A percentile compares a stretch with the other conserved stretches of the same genome.
phyloP scores from a whole-genome alignment of 2,329 filamentous ascomycete genomes.

The Penicillium italicum region DNA sequence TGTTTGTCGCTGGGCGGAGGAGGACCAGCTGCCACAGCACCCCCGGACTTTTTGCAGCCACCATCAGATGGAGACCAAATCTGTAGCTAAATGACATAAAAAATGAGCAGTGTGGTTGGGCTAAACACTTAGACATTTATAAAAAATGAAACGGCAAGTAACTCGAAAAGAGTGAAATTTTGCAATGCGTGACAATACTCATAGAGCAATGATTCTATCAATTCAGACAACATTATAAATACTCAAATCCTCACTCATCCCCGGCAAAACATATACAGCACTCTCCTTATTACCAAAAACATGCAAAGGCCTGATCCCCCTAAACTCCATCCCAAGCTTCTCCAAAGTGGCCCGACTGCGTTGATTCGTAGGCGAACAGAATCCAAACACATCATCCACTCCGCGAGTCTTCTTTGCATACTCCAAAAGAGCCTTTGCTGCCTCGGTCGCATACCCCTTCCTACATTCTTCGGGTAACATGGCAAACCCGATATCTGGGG shows the following conservation, averaged over 20 bases:
- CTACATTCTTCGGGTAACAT: slow-evolving; percentile 23
- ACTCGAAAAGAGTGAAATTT: neutral
- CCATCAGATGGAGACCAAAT: slow-evolving; percentile 28
- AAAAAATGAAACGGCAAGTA: too few relatives aligned
- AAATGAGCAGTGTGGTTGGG: too few relatives aligned
- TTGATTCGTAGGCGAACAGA: slow-evolving; percentile 17
- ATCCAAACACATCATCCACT: slow-evolving; percentile 20
- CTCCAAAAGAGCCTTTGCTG: slow-evolving; percentile 15
- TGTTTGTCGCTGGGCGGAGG: slow-evolving; percentile 53
- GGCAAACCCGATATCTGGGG: slow-evolving; percentile 26
- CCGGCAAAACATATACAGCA: slow-evolving; percentile 17
- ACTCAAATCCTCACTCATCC: slow-evolving; percentile 16
- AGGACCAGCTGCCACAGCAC: slow-evolving; percentile 48
- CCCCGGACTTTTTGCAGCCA: slow-evolving; percentile 42
- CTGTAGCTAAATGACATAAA: slow-evolving; percentile 22
- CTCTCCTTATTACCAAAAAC: slow-evolving; percentile 16
- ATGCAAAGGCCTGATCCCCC: slow-evolving; percentile 15
- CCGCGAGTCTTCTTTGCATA: slow-evolving; percentile 16
- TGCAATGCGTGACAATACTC: neutral
- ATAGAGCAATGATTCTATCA: neutral
- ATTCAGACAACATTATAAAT: slow-evolving; percentile 11
- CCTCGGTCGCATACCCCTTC: slow-evolving; percentile 29
- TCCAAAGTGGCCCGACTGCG: slow-evolving; percentile 20
- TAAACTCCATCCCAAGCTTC: slow-evolving; percentile 25
- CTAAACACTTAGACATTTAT: too few relatives aligned